phyloP scores from a whole-genome alignment of 228 moss, liverwort and hornwort species.

The Sphagnum magellanicum region DNA sequence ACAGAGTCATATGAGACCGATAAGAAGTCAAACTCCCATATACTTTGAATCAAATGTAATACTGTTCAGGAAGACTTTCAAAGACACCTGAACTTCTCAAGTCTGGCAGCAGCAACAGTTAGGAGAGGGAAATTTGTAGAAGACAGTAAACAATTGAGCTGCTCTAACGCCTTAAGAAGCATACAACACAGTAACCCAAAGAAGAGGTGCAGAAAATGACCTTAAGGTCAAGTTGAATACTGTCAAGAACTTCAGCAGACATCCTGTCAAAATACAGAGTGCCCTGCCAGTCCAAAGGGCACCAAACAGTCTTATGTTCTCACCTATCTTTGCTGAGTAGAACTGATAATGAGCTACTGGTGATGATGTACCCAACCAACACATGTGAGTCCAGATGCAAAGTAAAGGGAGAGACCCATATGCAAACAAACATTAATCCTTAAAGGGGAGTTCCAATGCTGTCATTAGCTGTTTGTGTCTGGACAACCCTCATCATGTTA shows the following conservation, averaged over 20 bases:
- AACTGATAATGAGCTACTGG: too few relatives aligned
- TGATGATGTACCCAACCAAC: background rate
- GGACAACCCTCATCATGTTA: background rate
- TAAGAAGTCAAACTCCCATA: background rate
- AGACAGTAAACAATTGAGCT: too few relatives aligned
- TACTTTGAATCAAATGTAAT: background rate
- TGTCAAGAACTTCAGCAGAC: conserved; percentile 61
- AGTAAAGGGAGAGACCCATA: background rate
- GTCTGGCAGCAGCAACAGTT: too few relatives aligned
- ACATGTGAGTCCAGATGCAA: background rate
- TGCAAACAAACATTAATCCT: background rate
- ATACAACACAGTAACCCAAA: background rate
- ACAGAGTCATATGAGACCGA: background rate
- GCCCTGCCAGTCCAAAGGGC: conserved; percentile 30
- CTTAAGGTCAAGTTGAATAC: conserved; percentile 68
- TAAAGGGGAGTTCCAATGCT: background rate
- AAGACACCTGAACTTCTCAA: background rate
- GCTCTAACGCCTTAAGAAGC: background rate
- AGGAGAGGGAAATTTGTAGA: too few relatives aligned
- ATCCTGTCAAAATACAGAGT: conserved; percentile 86
- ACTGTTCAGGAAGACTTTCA: background rate
- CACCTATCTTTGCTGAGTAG: too few relatives aligned
- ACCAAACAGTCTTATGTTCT: too few relatives aligned
- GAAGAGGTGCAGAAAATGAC: conserved; percentile 14
- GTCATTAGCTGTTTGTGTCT: background rate